A percentile compares a stretch with the other conserved stretches of the same genome.
Evolutionary conservation across 805 yeast species (phyloP).

Genomic region (Starmerella vaccinii): DNA sequence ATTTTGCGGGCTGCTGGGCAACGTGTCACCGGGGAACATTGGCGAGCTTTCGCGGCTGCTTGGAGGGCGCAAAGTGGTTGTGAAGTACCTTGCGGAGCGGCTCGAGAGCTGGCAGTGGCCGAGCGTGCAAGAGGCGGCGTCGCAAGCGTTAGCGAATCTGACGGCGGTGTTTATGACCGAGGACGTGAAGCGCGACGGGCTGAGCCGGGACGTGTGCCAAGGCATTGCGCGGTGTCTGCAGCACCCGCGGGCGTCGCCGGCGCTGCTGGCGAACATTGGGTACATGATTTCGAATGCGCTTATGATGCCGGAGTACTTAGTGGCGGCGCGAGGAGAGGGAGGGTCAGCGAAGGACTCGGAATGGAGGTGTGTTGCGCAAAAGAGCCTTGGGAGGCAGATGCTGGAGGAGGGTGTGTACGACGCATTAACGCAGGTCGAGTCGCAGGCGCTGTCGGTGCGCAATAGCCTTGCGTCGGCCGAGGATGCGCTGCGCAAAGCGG

Average conservation of each 20-base stretch:
- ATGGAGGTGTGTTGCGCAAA: background rate
- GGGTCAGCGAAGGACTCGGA: too few species aligned
- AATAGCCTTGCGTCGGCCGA: background rate
- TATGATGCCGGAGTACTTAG: background rate
- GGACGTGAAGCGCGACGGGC: background rate
- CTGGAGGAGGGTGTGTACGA: slow-evolving; percentile 1
- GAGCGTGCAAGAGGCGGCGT: slow-evolving; percentile 1
- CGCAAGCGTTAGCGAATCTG: background rate
- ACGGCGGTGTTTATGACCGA: background rate
- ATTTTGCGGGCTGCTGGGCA: background rate
- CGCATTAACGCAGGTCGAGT: background rate
- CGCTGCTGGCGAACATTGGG: background rate
- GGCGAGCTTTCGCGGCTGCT: background rate
- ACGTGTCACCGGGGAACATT: background rate
- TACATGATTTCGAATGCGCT: background rate
- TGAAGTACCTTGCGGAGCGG: background rate
- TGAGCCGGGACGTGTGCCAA: background rate
- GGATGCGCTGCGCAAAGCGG: background rate
- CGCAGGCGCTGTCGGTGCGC: background rate
- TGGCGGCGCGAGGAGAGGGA: background rate
- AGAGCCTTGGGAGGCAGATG: background rate
- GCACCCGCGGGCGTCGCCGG: background rate
- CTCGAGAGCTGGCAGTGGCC: slow-evolving; percentile 3
- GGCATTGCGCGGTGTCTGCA: background rate
- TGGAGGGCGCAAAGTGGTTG: background rate